Conservation (phyloP, 805 yeast species). For the Yarrowia yakushimensis region DNA sequence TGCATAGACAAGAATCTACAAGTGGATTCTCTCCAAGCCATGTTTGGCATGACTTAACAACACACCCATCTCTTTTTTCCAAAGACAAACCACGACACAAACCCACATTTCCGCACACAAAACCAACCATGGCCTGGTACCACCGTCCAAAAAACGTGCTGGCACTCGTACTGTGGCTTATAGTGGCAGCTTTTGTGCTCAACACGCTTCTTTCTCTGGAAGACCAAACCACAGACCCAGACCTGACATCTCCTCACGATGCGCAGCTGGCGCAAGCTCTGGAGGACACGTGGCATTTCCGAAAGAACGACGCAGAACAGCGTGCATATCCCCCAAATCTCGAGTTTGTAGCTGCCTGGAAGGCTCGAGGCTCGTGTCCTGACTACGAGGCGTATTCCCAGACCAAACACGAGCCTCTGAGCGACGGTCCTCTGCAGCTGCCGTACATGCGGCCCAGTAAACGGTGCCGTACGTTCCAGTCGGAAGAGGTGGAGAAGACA, state of each 20-base stretch:
- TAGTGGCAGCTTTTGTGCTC: slow-evolving; percentile 3
- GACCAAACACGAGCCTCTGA: slow-evolving; percentile 52
- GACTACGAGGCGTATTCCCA: slow-evolving; percentile 61
- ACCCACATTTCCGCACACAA: background rate
- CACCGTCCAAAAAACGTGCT: slow-evolving; percentile 8
- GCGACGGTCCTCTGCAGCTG: slow-evolving; percentile 51
- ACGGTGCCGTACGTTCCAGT: slow-evolving; percentile 68
- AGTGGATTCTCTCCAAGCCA: background rate
- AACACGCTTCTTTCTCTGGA: background rate
- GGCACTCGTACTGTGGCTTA: background rate
- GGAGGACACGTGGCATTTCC: background rate
- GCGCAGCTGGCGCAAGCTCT: background rate
- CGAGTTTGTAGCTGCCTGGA: slow-evolving; percentile 10
- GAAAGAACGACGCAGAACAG: background rate
- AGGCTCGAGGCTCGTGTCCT: slow-evolving; percentile 44
- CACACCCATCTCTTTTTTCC: background rate
- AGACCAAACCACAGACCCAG: background rate
- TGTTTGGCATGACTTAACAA: background rate
- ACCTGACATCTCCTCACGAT: background rate
- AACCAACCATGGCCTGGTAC: slow-evolving; percentile 9
- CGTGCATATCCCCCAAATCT: background rate
- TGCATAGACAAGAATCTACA: slow-evolving; percentile 16
- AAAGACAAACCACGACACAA: background rate
- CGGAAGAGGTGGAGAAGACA: slow-evolving; percentile 57
- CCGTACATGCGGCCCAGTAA: slow-evolving; percentile 76